Evolutionary conservation across 345 rosid genomes (phyloP).

Genomic region (Populus tremula): DNA sequence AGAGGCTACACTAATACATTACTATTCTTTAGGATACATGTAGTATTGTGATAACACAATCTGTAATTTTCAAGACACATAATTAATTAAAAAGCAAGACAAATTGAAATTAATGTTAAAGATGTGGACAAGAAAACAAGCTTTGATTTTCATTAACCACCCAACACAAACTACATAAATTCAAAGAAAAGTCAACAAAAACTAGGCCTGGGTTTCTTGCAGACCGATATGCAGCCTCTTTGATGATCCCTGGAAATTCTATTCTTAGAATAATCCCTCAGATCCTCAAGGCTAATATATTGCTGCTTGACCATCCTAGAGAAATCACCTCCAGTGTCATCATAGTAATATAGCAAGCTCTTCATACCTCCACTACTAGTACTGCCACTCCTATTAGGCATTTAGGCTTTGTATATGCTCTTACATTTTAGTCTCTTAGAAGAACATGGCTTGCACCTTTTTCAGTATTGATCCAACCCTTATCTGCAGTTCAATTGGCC

Average conservation of each 20-base stretch:
- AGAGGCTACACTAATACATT: background rate
- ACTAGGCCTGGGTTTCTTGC: slow-evolving; percentile 74
- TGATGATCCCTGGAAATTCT: slow-evolving; percentile 64
- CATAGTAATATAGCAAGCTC: slow-evolving; percentile 55
- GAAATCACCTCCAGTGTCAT: slow-evolving; percentile 64
- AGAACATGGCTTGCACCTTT: slow-evolving; percentile 75
- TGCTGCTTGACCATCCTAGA: slow-evolving; percentile 88
- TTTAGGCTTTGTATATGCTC: slow-evolving; percentile 71
- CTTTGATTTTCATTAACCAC: background rate
- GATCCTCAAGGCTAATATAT: slow-evolving; percentile 76
- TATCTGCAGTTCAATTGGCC: slow-evolving; percentile 69
- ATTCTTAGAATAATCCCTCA: slow-evolving; percentile 78
- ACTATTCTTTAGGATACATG: background rate
- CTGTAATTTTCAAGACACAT: background rate
- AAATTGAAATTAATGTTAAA: background rate
- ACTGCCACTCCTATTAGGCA: slow-evolving; percentile 39
- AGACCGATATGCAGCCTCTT: slow-evolving; percentile 66
- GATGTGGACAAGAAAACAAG: slow-evolving; percentile 3
- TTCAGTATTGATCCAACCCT: slow-evolving; percentile 80
- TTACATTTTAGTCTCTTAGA: slow-evolving; percentile 71
- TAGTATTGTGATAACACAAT: background rate
- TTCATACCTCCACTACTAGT: slow-evolving; percentile 38
- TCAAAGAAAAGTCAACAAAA: slow-evolving; percentile 42
- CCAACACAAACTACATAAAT: background rate
- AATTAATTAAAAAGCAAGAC: slow-evolving; percentile 4